Percentiles rank a stretch among this genome's conserved stretches.
phyloP scores from a whole-genome alignment of 805 yeast genomes.

The Wickerhamiella qilinensis region DNA sequence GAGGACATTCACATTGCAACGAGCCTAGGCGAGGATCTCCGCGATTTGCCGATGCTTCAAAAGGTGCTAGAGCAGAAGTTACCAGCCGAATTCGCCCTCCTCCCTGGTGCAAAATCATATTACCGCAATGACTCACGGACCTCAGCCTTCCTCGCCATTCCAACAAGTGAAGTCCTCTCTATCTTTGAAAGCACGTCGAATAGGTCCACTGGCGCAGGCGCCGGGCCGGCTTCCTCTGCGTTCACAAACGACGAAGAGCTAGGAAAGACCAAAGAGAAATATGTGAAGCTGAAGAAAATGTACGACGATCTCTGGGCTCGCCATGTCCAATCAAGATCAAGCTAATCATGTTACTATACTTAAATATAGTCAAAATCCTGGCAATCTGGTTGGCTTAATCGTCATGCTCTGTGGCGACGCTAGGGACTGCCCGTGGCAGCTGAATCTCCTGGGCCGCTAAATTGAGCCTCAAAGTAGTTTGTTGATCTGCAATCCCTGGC shows the following conservation, averaged over 20 bases:
- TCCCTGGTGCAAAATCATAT: too few species aligned
- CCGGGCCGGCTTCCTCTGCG: neutral
- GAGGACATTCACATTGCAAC: conserved; percentile 6
- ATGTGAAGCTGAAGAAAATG: conserved; percentile 14
- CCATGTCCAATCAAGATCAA: neutral
- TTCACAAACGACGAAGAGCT: neutral
- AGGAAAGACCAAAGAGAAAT: conserved; percentile 3
- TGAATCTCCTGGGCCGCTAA: conserved; percentile 5
- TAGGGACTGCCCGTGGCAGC: conserved; percentile 1
- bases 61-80: too few species aligned
- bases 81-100: too few species aligned
- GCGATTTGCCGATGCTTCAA: neutral
- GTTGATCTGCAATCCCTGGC: conserved; percentile 5
- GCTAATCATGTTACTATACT: too few species aligned
- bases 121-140: too few species aligned
- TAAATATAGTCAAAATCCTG: too few species aligned
- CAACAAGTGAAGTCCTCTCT: too few species aligned
- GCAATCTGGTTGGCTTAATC: neutral
- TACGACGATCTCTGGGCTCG: conserved; percentile 17
- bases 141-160: too few species aligned
- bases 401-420: conserved; percentile 1
- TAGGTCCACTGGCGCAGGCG: too few species aligned
- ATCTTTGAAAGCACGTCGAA: too few species aligned
- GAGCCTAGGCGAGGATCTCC: conserved; percentile 3
- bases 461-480: conserved; percentile 5